phyloP scores from a whole-genome alignment of 2,329 filamentous ascomycete species.

The Elsinoe fawcettii region DNA sequence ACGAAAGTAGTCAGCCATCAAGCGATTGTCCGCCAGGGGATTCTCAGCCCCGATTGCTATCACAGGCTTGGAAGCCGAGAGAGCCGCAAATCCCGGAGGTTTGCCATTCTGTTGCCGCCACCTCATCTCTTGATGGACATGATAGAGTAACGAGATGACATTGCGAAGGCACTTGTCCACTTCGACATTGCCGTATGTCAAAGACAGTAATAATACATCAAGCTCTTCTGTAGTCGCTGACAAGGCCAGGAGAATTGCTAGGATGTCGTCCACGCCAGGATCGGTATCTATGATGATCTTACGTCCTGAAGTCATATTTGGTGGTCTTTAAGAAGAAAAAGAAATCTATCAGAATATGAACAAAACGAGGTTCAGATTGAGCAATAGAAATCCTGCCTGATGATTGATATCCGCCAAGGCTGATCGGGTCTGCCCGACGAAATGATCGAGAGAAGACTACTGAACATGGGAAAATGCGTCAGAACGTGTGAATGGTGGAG shows the following conservation, averaged over 20 bases:
- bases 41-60: constrained; percentile 82
- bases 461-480: background rate
- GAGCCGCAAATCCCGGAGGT: constrained; percentile 61
- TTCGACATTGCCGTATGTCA: constrained; percentile 91
- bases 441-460: background rate
- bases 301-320: constrained; percentile 34
- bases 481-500: too few species aligned
- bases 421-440: background rate
- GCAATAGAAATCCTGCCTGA: background rate
- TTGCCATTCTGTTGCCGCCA: constrained; percentile 68
- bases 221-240: constrained; percentile 75
- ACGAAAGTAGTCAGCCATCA: constrained; percentile 74
- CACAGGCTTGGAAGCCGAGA: constrained; percentile 60
- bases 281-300: constrained; percentile 76
- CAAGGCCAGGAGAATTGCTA: constrained; percentile 81
- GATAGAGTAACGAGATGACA: constrained; percentile 81
- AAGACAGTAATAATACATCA: constrained; percentile 74
- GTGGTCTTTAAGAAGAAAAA: background rate
- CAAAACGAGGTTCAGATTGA: background rate
- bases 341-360: background rate
- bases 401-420: constrained; percentile 1
- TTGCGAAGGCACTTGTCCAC: constrained; percentile 82
- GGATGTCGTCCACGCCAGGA: constrained; percentile 74
- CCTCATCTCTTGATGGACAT: constrained; percentile 77
- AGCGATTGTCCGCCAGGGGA: constrained; percentile 71